phyloP scores from a whole-genome alignment of 2,329 filamentous ascomycete genomes.

The Fusarium sp. region DNA sequence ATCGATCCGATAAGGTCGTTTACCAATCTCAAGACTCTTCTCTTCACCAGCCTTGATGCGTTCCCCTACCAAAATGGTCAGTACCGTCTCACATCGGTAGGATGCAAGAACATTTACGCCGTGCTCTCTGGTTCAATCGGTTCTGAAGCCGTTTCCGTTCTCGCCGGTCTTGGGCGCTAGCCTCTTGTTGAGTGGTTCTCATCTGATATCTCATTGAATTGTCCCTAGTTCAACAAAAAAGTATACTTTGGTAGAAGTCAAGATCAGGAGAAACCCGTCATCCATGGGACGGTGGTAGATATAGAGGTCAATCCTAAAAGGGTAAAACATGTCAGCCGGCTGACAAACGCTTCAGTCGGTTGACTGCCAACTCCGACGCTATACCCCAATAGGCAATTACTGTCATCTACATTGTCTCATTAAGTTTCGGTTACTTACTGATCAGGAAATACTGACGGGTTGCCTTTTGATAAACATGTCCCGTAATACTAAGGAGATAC shows the following conservation, averaged over 20 bases:
- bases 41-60: slow-evolving; percentile 9
- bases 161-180: slow-evolving; percentile 7
- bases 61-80: neutral
- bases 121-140: slow-evolving; percentile 34
- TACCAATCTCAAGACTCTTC: neutral
- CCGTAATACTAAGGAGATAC: neutral
- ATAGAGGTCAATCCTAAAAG: neutral
- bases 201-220: neutral
- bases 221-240: fast-evolving
- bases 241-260: neutral
- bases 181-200: neutral
- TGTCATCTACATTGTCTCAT: slow-evolving; percentile 28
- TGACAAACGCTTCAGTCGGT: slow-evolving; percentile 11
- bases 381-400: slow-evolving; percentile 24
- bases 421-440: neutral
- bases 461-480: neutral
- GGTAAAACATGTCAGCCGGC: slow-evolving; percentile 32
- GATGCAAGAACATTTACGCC: slow-evolving; percentile 16
- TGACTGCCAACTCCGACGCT: slow-evolving; percentile 21
- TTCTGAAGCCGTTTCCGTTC: slow-evolving; percentile 31
- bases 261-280: neutral
- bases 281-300: neutral
- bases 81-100: neutral
- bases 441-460: neutral
- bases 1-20: slow-evolving; percentile 21